Evolutionary conservation across 2,329 filamentous ascomycete species (phyloP).

Genomic region (Ambrosiella beaveri): DNA sequence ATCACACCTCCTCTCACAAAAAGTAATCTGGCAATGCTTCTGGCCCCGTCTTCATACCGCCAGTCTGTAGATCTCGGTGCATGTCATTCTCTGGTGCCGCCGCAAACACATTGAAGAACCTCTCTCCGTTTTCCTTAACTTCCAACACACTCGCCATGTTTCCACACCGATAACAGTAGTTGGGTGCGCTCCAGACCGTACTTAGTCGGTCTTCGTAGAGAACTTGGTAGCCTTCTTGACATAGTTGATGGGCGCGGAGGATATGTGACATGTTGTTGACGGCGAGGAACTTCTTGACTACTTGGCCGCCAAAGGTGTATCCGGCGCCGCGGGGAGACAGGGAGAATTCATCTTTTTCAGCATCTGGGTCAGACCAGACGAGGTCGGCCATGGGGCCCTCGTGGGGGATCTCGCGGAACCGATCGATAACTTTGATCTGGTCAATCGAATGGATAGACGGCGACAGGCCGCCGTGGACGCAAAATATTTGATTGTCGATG

Average conservation of each 20-base stretch:
- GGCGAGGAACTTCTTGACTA: conserved; percentile 93
- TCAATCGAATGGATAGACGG: conserved; percentile 95
- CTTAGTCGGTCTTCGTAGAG: conserved; percentile 87
- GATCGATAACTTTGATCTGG: conserved; percentile 98
- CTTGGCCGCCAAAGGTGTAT: conserved; percentile 94
- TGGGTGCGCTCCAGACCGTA: conserved; percentile 96
- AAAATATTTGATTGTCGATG: conserved; percentile 98
- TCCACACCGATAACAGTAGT: conserved; percentile 87
- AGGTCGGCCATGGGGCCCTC: conserved; percentile 99
- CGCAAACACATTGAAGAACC: conserved; percentile 96
- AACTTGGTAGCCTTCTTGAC: conserved; percentile 94
- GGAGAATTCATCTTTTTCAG: conserved; percentile 94
- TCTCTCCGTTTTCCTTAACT: conserved; percentile 79
- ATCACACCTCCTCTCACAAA: conserved; percentile 28
- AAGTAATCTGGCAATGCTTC: conserved; percentile 55
- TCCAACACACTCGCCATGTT: conserved; percentile 96
- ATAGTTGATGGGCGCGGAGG: conserved; percentile 90
- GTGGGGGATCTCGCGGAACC: conserved; percentile 94
- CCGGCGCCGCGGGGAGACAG: conserved; percentile 84
- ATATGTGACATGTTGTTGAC: conserved; percentile 98
- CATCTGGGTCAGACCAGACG: conserved; percentile 95
- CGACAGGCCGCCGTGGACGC: conserved; percentile 82
- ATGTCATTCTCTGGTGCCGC: conserved; percentile 90
- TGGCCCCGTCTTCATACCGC: conserved; percentile 46
- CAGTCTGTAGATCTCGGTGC: conserved; percentile 69